Conservation (phyloP, 2,329 filamentous ascomycete genomes). For the Claviceps quebecensis region DNA sequence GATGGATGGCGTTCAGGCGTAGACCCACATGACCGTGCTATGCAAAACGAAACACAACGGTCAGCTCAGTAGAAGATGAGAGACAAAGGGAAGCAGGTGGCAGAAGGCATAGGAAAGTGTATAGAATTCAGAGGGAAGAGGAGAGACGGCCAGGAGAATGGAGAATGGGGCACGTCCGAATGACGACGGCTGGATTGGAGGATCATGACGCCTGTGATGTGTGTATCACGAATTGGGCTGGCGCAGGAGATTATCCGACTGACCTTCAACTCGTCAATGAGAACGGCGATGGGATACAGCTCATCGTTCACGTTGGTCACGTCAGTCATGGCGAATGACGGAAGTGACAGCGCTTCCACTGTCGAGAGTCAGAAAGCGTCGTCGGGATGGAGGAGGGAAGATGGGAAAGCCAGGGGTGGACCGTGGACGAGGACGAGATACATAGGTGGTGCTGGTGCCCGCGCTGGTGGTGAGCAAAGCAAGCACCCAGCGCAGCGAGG, state of each 20-base stretch:
- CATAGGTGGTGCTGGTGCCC: background rate
- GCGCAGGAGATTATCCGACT: slow-evolving; percentile 12
- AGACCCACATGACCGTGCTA: slow-evolving; percentile 98
- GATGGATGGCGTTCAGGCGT: slow-evolving; percentile 95
- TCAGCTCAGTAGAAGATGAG: slow-evolving; percentile 12
- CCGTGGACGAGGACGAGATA: background rate
- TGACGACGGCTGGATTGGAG: slow-evolving; percentile 6
- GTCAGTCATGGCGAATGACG: slow-evolving; percentile 63
- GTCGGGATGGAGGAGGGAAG: slow-evolving; percentile 4
- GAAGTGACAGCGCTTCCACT: slow-evolving; percentile 18
- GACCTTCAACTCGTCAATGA: slow-evolving; percentile 99
- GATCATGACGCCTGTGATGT: background rate
- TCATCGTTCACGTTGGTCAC: slow-evolving; percentile 86
- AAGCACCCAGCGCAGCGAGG: background rate
- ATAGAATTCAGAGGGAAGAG: background rate
- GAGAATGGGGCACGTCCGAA: slow-evolving; percentile 4
- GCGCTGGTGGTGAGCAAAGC: background rate
- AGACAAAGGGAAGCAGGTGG: background rate
- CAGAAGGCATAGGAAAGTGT: background rate
- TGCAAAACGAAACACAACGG: slow-evolving; percentile 8
- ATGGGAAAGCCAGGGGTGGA: slow-evolving; percentile 4
- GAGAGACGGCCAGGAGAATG: slow-evolving; percentile 1
- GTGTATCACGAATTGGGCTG: background rate
- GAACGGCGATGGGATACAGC: slow-evolving; percentile 98
- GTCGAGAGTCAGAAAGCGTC: slow-evolving; percentile 5